These are phyloP conservation scores for Lasiosphaeriaceae sp. DNA, from an alignment of 495 filamentous ascomycete genomes.

Conservation along the genomic window DNA sequence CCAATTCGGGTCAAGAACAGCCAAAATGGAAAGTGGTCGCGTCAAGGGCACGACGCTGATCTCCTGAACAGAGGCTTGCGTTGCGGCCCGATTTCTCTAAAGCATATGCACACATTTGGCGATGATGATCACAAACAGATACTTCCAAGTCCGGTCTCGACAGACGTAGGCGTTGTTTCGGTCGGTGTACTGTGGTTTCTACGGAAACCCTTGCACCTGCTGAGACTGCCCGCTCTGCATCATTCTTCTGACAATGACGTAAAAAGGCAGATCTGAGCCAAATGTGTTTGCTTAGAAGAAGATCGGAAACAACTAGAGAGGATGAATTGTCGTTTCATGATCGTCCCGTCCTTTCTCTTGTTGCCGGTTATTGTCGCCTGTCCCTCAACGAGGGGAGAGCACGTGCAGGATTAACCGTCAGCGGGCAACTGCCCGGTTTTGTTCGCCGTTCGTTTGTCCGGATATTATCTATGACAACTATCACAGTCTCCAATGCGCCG, in stretches of 20 bases:
- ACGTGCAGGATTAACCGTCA: too few relatives aligned
- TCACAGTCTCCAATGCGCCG: too few relatives aligned
- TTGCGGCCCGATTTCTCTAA: not conserved
- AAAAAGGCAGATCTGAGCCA: conserved; percentile 49
- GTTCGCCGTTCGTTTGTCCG: too few relatives aligned
- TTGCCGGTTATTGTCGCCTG: too few relatives aligned
- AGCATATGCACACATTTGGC: conserved; percentile 26
- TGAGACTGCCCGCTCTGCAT: conserved; percentile 8
- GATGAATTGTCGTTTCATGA: too few relatives aligned
- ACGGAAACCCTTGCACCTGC: conserved; percentile 24
- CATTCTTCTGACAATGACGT: conserved; percentile 35
- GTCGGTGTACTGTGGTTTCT: conserved; percentile 22
- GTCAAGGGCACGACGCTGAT: conserved; percentile 63
- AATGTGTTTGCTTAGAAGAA: not conserved
- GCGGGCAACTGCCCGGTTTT: too few relatives aligned
- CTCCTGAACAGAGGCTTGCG: conserved; percentile 22
- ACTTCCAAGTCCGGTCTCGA: conserved; percentile 51
- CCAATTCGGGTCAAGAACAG: conserved; percentile 81
- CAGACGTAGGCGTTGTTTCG: conserved; percentile 12
- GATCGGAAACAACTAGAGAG: too few relatives aligned
- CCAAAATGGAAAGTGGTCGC: conserved; percentile 75
- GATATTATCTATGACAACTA: too few relatives aligned
- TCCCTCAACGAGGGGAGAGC: too few relatives aligned
- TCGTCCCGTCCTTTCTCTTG: too few relatives aligned
- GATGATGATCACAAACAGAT: conserved; percentile 56